Evolutionary conservation across 805 yeast species (phyloP).

Genomic region (Metschnikowia gelsemii): DNA sequence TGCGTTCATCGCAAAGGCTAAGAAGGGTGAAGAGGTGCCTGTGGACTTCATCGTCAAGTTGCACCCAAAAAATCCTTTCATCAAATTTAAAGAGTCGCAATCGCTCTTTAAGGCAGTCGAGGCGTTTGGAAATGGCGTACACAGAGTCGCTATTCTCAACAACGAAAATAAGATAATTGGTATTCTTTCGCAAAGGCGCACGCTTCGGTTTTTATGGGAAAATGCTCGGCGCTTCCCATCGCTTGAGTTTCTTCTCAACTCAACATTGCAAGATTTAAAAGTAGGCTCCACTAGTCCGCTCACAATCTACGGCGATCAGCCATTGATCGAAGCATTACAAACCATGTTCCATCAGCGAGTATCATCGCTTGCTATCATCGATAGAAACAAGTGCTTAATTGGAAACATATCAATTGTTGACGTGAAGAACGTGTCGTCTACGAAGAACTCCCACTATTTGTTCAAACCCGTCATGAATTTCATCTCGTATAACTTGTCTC

Average conservation of each 20-base stretch:
- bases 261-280: slow-evolving; percentile 66
- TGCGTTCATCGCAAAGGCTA: slow-evolving; percentile 57
- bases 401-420: slow-evolving; percentile 96
- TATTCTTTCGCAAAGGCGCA: slow-evolving; percentile 84
- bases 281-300: slow-evolving; percentile 74
- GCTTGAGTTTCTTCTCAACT: slow-evolving; percentile 70
- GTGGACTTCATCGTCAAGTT: slow-evolving; percentile 83
- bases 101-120: slow-evolving; percentile 75
- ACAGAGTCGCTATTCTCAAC: slow-evolving; percentile 80
- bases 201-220: slow-evolving; percentile 85
- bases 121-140: slow-evolving; percentile 92
- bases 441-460: slow-evolving; percentile 81
- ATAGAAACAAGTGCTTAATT: slow-evolving; percentile 66
- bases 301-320: slow-evolving; percentile 82
- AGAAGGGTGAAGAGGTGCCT: slow-evolving; percentile 85
- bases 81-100: slow-evolving; percentile 68
- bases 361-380: slow-evolving; percentile 91
- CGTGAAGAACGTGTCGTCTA: slow-evolving; percentile 81
- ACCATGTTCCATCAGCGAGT: slow-evolving; percentile 83
- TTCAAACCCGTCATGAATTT: slow-evolving; percentile 85
- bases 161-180: slow-evolving; percentile 56
- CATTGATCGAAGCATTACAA: slow-evolving; percentile 79
- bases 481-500: slow-evolving; percentile 78
- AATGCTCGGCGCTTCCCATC: slow-evolving; percentile 84
- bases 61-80: slow-evolving; percentile 85